Base-by-base conservation (phyloP, 192 early-diverging fungal species). In the Linnemannia hyalina region DNA sequence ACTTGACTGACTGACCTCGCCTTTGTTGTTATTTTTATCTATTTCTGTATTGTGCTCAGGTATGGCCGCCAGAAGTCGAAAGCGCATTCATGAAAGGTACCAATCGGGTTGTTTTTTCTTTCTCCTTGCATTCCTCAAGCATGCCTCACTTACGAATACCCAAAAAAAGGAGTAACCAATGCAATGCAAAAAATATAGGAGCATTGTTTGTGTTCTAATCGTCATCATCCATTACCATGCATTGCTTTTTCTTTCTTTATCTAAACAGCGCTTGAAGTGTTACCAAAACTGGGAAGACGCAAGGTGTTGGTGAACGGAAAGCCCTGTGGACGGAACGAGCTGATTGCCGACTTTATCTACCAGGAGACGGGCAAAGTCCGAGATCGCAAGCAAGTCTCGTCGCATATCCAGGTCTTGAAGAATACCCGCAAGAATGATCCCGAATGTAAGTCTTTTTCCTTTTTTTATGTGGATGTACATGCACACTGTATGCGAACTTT, bases 341-440 rank as follows among this genome's bases (percentile, higher is more conserved):
- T 95, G 20, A 94, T 96, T 42, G 94, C 95, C 10, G 94, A 95
- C 44, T 95, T 91, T 79, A 95, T 95, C 29, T 94, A 91, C 54
- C 91, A 91, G 80, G 91, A 93, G 57, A 96, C 94, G 1, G 60
- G 84, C 69, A 93, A 92, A 47, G 91, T 90, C 40, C 90, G 95
- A 15, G 91, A 94, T n/a, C 90, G 94, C 71, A 96, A 96, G 82
- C 95, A 96, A 76, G 94, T 96, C 9, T 95, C 94, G 2, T 95
- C 94, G 26, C 95, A 96, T 77, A 94, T 96, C 42, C 95, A 96
- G 80, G 95, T 96, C 11, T 89, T 94, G 84, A 94, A 93, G 72
- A 93, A 96, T 77, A 94, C 94, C 63, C 92, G 93, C 74, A 93
- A 93, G 81, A 86, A 88, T 57, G 90, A 92, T 47, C 78, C 87